These are phyloP conservation scores for Rhodotorula sp. DNA, from an alignment of 1,284 basidiomycete genomes.

Conservation along the genomic window DNA sequence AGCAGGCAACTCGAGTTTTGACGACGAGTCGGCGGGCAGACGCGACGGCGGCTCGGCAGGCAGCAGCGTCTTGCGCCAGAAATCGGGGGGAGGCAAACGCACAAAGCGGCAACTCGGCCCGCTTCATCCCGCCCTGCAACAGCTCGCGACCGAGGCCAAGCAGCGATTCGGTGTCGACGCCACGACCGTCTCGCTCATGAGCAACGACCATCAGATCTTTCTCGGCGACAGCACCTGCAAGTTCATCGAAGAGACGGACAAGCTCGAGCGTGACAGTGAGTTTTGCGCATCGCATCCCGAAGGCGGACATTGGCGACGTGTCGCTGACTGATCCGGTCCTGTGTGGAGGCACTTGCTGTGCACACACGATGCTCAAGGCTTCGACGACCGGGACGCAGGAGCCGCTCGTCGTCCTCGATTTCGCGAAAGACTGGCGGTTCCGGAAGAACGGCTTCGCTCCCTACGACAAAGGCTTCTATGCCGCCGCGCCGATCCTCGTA, in stretches of 20 bases:
- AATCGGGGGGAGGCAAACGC: neutral
- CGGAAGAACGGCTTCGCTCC: conserved; percentile 27
- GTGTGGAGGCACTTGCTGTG: conserved; percentile 23
- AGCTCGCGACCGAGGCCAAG: conserved; percentile 27
- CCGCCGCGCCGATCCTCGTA: conserved; percentile 33
- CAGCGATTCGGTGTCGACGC: conserved; percentile 24
- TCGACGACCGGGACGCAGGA: conserved; percentile 29
- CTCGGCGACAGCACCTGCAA: conserved; percentile 24
- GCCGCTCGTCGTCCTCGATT: conserved; percentile 36
- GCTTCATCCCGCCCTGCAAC: conserved; percentile 16
- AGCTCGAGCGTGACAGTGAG: conserved; percentile 23
- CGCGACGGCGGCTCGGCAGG: too few species aligned
- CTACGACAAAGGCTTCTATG: conserved; percentile 35
- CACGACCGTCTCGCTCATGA: conserved; percentile 32
- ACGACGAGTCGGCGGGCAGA: neutral
- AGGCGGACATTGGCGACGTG: neutral
- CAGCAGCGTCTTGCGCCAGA: too few species aligned
- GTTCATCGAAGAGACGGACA: conserved; percentile 1
- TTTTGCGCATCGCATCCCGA: neutral
- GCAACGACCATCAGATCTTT: conserved; percentile 33
- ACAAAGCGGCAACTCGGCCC: conserved; percentile 10
- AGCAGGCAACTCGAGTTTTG: too few species aligned
- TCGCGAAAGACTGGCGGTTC: conserved; percentile 37
- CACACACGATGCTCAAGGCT: conserved; percentile 34
- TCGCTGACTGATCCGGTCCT: neutral